A percentile compares a stretch with the other conserved stretches of the same genome.
Conservation (phyloP, 2,329 filamentous ascomycete species). For the Seiridium cupressi region DNA sequence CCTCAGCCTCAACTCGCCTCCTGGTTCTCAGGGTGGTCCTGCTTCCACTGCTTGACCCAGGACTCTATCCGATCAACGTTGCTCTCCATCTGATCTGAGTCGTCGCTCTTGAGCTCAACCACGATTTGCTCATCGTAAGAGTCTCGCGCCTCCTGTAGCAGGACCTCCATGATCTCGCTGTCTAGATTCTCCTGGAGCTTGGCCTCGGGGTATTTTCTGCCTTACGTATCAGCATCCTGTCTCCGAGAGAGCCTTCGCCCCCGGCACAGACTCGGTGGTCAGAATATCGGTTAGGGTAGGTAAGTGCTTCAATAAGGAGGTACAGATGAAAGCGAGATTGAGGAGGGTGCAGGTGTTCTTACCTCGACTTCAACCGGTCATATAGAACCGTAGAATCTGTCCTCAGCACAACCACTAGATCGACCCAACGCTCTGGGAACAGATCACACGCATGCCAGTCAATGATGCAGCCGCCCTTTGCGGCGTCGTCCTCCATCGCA, state of each 20-base stretch:
- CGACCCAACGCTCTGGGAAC: constrained; percentile 91
- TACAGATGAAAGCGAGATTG: neutral
- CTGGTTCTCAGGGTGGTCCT: constrained; percentile 46
- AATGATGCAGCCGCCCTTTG: constrained; percentile 80
- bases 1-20: neutral
- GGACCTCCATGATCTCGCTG: constrained; percentile 94
- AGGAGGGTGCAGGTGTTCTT: constrained; percentile 16
- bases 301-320: neutral
- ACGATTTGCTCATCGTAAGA: constrained; percentile 85
- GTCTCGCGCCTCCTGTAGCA: constrained; percentile 86
- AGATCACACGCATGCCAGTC: constrained; percentile 98
- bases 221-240: neutral
- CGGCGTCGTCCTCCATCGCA: constrained; percentile 78
- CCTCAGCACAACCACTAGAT: constrained; percentile 88
- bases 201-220: constrained; percentile 74
- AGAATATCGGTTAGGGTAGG: too few species aligned
- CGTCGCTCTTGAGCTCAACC: constrained; percentile 82
- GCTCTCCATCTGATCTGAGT: constrained; percentile 78
- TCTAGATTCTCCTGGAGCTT: constrained; percentile 97
- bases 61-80: constrained; percentile 81
- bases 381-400: constrained; percentile 79
- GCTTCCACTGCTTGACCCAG: constrained; percentile 84
- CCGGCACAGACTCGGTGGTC: too few species aligned
- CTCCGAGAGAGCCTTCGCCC: too few species aligned
- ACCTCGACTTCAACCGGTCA: constrained; percentile 77